phyloP scores from a whole-genome alignment of 768 basidiomycete genomes.

The Favolaschia claudopus region DNA sequence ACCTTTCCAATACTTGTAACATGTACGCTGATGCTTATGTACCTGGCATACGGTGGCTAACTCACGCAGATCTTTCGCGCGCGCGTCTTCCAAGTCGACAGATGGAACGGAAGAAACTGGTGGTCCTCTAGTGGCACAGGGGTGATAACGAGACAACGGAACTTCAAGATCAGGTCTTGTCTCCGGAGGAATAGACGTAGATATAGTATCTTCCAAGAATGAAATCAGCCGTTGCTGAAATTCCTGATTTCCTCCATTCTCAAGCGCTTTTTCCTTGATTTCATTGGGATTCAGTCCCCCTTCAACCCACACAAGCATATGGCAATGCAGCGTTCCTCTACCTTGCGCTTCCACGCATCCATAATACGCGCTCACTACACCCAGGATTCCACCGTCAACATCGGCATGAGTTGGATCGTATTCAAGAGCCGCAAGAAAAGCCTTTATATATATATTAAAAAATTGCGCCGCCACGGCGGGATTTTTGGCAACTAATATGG shows the following conservation, averaged over 20 bases:
- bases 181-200: background rate
- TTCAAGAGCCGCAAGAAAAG: background rate
- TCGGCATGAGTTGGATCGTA: background rate
- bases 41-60: slow-evolving; percentile 11
- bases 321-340: background rate
- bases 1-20: slow-evolving; percentile 21
- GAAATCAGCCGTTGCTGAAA: background rate
- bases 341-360: slow-evolving; percentile 1
- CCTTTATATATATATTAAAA: slow-evolving; percentile 12
- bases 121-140: background rate
- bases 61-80: background rate
- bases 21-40: slow-evolving; percentile 10
- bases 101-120: background rate
- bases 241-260: background rate
- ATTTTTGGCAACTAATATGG: background rate
- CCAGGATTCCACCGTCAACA: background rate
- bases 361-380: background rate
- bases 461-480: slow-evolving; percentile 1
- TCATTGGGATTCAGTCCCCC: background rate
- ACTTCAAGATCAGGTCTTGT: background rate
- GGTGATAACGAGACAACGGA: background rate
- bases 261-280: background rate
- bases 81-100: background rate
- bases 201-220: slow-evolving; percentile 4
- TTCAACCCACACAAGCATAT: background rate